Evolutionary conservation across 805 yeast genomes (phyloP), one percentile per base, ranked within the genome.

Genomic region (Ogataea haglerorum): DNA sequence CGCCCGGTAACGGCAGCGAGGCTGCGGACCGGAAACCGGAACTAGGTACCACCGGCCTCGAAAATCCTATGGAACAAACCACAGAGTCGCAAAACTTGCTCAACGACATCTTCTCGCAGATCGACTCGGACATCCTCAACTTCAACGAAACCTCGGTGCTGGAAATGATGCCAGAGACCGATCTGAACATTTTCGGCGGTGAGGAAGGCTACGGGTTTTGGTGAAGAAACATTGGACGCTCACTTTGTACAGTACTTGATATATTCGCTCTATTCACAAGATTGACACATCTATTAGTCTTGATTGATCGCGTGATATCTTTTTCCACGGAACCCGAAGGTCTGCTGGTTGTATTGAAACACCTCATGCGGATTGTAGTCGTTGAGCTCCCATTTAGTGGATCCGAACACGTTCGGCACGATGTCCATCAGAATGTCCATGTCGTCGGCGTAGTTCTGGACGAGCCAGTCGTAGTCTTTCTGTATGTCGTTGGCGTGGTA

Each of bases 251-350:
- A 18, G 23, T 30, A 30, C 33, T 30, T 32, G 24, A 15, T n/a
- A 19, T 23, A 32, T 26, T 38, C 42, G 42, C 42, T 38, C 42
- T 38, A 38, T 38, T 32, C 18, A 33, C 42, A 27, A 15, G 34
- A 30, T 30, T 30, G 10, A 18, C 33, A 24, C 17, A 22, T 24
- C 27, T 25, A 36, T 31, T 34, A 48, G 16, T 46, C 52, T 46
- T 53, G 52, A 38, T 57, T 51, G 51, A 85, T 73, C 30, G 96
- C 95, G 56, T 90, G 97, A 67, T 93, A 93, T 61, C 99, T 78
- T 73, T 91, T 93, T 52, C 99, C 98, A 68, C 99, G 81, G 64
- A 90, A 77, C 9, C 91, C 99, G 64, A 88, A 90, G 41, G 93
- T 66, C 58, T 81, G 80, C 71, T 86, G 89, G 69, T 93, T 93